Evolutionary conservation across 768 basidiomycete genomes (phyloP).

Genomic region (Favolaschia claudopus): DNA sequence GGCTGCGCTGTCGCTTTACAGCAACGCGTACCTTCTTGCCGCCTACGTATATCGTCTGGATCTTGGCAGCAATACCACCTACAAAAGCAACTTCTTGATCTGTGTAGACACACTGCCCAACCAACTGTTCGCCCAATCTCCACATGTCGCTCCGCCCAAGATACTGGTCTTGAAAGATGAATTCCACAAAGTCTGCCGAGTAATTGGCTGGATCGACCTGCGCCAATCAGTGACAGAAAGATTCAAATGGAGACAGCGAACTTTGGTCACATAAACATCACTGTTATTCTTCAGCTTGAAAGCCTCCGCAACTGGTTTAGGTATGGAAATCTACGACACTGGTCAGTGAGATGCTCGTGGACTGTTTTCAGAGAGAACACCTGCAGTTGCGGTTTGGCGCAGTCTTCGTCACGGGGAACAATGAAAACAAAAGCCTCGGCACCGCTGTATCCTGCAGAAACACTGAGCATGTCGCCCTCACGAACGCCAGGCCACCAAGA

Average conservation of each 20-base stretch:
- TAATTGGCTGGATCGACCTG: conserved; percentile 74
- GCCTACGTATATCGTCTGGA: conserved; percentile 77
- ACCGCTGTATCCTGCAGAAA: conserved; percentile 51
- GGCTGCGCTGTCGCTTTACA: not conserved
- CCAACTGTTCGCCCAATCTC: conserved; percentile 84
- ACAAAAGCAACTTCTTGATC: conserved; percentile 89
- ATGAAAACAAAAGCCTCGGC: conserved; percentile 67
- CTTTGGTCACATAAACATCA: conserved; percentile 79
- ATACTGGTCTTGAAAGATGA: conserved; percentile 95
- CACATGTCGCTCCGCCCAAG: conserved; percentile 97
- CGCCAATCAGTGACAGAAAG: conserved; percentile 19
- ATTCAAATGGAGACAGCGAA: conserved; percentile 50
- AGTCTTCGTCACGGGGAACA: conserved; percentile 69
- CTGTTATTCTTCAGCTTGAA: conserved; percentile 76
- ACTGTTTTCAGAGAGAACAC: conserved; percentile 35
- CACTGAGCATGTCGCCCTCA: conserved; percentile 77
- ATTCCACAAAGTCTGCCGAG: conserved; percentile 82
- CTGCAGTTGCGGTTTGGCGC: conserved; percentile 70
- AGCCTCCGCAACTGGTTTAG: conserved; percentile 73
- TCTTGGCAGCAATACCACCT: conserved; percentile 82
- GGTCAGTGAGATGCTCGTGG: not conserved
- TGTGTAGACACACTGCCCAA: conserved; percentile 81
- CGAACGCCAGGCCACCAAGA: conserved; percentile 79
- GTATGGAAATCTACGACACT: conserved; percentile 71
- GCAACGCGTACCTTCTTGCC: conserved; percentile 62